phyloP scores from a whole-genome alignment of 1,284 basidiomycete species.

The Apiotrichum akiyoshidainum region DNA sequence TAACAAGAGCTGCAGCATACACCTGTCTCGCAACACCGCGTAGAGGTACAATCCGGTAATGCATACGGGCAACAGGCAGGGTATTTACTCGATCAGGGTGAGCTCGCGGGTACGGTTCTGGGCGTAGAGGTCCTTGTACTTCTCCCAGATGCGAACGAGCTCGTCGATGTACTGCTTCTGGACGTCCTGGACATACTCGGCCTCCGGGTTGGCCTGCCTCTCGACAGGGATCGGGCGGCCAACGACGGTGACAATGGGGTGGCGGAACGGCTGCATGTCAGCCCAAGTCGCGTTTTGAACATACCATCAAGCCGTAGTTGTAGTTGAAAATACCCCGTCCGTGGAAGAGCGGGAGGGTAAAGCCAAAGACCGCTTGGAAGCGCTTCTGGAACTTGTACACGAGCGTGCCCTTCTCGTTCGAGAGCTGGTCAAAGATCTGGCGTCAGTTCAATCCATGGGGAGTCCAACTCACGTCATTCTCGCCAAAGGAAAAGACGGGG shows the following conservation, averaged over 20 bases:
- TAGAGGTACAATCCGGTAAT: neutral
- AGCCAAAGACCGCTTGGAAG: slow-evolving; percentile 88
- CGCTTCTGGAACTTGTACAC: slow-evolving; percentile 80
- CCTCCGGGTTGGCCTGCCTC: slow-evolving; percentile 62
- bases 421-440: slow-evolving; percentile 89
- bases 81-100: slow-evolving; percentile 42
- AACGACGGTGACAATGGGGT: slow-evolving; percentile 86
- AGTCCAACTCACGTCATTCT: slow-evolving; percentile 83
- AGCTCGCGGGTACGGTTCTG: slow-evolving; percentile 50
- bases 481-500: slow-evolving; percentile 94
- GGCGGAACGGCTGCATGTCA: slow-evolving; percentile 68
- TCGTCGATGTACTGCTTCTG: slow-evolving; percentile 90
- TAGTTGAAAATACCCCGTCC: slow-evolving; percentile 64
- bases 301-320: slow-evolving; percentile 59
- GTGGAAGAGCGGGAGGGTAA: slow-evolving; percentile 93
- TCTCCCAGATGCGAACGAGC: slow-evolving; percentile 86
- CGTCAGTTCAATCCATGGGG: neutral
- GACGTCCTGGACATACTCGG: slow-evolving; percentile 73
- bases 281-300: neutral
- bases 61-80: slow-evolving; percentile 2
- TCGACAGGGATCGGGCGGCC: slow-evolving; percentile 7
- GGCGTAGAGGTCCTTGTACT: slow-evolving; percentile 66
- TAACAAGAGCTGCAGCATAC: too few species aligned
- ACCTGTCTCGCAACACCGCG: too few species aligned
- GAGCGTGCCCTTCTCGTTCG: slow-evolving; percentile 88